phyloP scores from a whole-genome alignment of 805 yeast genomes.

The Wickerhamomyces subpelliculosus region DNA sequence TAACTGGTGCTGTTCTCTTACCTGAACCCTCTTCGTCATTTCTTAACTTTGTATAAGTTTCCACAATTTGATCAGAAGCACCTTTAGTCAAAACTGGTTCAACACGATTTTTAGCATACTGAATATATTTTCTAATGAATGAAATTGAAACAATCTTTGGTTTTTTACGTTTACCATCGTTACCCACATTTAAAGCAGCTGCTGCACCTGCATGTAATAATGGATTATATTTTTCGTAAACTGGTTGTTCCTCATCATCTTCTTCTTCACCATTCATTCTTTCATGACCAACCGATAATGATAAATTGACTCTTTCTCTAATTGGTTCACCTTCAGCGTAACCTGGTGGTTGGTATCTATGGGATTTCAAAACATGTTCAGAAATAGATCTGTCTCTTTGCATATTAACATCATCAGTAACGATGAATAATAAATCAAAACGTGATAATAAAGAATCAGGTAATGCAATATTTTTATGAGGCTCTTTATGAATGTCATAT shows the following conservation, averaged over 20 bases:
- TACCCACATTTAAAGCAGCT: slow-evolving; percentile 27
- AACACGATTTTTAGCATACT: slow-evolving; percentile 85
- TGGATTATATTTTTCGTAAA: slow-evolving; percentile 82
- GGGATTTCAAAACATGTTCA: slow-evolving; percentile 93
- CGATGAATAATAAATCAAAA: slow-evolving; percentile 91
- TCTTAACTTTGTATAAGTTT: slow-evolving; percentile 73
- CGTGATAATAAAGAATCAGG: slow-evolving; percentile 96
- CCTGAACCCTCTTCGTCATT: slow-evolving; percentile 64
- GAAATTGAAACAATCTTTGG: slow-evolving; percentile 63
- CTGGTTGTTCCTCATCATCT: slow-evolving; percentile 28
- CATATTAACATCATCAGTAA: slow-evolving; percentile 90
- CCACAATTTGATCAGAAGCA: slow-evolving; percentile 78
- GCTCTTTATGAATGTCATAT: slow-evolving; percentile 91
- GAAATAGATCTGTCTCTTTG: slow-evolving; percentile 78
- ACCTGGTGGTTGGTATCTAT: slow-evolving; percentile 83
- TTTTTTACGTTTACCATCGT: slow-evolving; percentile 26
- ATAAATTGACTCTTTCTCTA: slow-evolving; percentile 63
- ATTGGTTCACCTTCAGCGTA: slow-evolving; percentile 90
- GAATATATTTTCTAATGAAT: slow-evolving; percentile 86
- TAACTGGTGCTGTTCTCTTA: slow-evolving; percentile 83
- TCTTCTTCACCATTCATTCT: slow-evolving; percentile 46
- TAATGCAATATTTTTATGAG: slow-evolving; percentile 91
- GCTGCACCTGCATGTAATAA: slow-evolving; percentile 75
- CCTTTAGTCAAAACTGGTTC: slow-evolving; percentile 70
- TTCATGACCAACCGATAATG: slow-evolving; percentile 76